These are phyloP conservation scores for Scheffersomyces lignosus DNA, from an alignment of 805 yeast species.

Conservation along the genomic window DNA sequence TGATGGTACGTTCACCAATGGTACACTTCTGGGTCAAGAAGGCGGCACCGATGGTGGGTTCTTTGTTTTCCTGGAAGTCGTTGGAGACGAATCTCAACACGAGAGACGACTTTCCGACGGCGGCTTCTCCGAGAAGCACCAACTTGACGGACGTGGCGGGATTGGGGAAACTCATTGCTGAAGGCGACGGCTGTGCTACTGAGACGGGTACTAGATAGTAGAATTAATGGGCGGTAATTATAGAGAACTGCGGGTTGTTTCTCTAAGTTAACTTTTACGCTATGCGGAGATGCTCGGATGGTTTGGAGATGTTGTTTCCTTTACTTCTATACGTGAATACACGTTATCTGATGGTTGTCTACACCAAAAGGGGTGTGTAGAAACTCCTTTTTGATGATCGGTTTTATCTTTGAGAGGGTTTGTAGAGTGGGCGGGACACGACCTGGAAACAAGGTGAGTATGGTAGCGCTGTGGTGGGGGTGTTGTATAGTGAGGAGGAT, in stretches of 20 bases:
- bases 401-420: no score
- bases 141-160: constrained; percentile 77
- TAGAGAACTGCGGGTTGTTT: neutral
- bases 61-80: constrained; percentile 96
- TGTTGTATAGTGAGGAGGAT: no score
- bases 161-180: constrained; percentile 27
- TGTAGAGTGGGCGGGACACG: no score
- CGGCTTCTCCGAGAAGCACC: constrained; percentile 94
- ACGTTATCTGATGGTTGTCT: no score
- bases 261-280: no score
- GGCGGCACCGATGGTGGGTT: constrained; percentile 98
- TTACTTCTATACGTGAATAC: no score
- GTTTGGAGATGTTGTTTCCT: no score
- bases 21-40: constrained; percentile 91
- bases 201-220: neutral
- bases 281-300: no score
- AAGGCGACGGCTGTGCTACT: neutral
- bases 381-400: no score
- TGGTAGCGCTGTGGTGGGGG: no score
- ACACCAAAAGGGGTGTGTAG: no score
- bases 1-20: constrained; percentile 81
- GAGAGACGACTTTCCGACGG: constrained; percentile 93
- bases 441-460: no score
- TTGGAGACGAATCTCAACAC: constrained; percentile 91
- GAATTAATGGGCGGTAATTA: neutral